Evolutionary conservation across 164 flowering plant genomes (phyloP).

Genomic region (Saururus chinensis): DNA sequence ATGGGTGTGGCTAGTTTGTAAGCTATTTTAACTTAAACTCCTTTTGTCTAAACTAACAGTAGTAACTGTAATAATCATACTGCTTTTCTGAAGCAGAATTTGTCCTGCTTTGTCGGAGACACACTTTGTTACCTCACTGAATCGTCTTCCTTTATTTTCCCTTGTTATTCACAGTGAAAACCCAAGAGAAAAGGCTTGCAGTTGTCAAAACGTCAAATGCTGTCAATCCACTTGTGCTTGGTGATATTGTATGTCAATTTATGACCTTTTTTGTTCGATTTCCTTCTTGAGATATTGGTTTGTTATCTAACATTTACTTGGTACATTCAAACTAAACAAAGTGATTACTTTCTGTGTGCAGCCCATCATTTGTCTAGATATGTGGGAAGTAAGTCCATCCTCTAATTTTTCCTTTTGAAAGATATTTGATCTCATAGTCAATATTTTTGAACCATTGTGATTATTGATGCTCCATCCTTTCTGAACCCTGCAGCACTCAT

Average conservation of each 20-base stretch:
- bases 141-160: not conserved
- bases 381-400: slow-evolving; percentile 71
- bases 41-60: not conserved
- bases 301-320: not conserved
- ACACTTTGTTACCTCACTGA: too few species aligned
- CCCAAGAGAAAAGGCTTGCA: slow-evolving; percentile 57
- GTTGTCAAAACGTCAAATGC: slow-evolving; percentile 78
- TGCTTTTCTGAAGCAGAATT: not conserved
- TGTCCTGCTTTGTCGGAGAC: too few species aligned
- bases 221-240: slow-evolving; percentile 61
- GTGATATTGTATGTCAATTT: slow-evolving; percentile 69
- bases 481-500: slow-evolving; percentile 64
- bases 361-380: slow-evolving; percentile 75
- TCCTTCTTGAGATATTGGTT: not conserved
- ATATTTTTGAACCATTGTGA: not conserved
- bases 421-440: not conserved
- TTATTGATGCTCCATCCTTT: slow-evolving; percentile 4
- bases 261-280: not conserved
- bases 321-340: not conserved
- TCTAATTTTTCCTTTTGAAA: not conserved
- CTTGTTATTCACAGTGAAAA: slow-evolving; percentile 47
- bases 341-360: slow-evolving; percentile 25
- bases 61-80: not conserved
- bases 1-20: slow-evolving; percentile 97
- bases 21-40: slow-evolving; percentile 13